Evolutionary conservation across 495 filamentous ascomycete genomes (phyloP).

Genomic region (Penicillium bovifimosum): DNA sequence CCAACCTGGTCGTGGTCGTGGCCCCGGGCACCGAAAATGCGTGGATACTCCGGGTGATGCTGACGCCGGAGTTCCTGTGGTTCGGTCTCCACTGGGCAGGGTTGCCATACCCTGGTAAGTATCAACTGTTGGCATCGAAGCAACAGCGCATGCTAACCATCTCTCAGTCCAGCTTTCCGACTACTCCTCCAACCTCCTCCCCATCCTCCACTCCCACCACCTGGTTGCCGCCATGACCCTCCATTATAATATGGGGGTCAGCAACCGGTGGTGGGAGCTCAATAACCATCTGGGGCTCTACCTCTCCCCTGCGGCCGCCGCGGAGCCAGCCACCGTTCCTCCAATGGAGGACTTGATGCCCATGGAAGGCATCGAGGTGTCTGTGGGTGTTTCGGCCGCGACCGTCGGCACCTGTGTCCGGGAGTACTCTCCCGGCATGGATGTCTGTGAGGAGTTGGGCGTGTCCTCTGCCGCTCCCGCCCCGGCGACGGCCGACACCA

Average conservation of each 20-base stretch:
- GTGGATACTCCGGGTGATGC: slow-evolving; percentile 1
- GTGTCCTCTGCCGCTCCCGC: no score
- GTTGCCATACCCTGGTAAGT: neutral
- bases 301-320: neutral
- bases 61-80: slow-evolving; percentile 3
- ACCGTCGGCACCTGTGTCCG: neutral
- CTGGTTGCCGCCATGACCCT: neutral
- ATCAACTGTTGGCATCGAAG: neutral
- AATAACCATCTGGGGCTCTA: neutral
- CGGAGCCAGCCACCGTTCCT: neutral
- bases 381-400: neutral
- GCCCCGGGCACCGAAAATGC: neutral
- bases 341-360: neutral
- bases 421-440: neutral
- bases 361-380: neutral
- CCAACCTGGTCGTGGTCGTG: slow-evolving; percentile 4
- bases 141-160: neutral
- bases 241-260: neutral
- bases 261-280: neutral
- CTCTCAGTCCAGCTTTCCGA: neutral
- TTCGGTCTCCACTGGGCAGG: slow-evolving; percentile 8
- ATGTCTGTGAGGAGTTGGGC: neutral
- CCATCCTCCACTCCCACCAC: neutral
- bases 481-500: no score
- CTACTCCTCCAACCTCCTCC: neutral